A percentile compares a stretch with the other conserved stretches of the same genome.
Evolutionary conservation across 2,329 filamentous ascomycete genomes (phyloP).

Genomic region (Penicillium sp.): DNA sequence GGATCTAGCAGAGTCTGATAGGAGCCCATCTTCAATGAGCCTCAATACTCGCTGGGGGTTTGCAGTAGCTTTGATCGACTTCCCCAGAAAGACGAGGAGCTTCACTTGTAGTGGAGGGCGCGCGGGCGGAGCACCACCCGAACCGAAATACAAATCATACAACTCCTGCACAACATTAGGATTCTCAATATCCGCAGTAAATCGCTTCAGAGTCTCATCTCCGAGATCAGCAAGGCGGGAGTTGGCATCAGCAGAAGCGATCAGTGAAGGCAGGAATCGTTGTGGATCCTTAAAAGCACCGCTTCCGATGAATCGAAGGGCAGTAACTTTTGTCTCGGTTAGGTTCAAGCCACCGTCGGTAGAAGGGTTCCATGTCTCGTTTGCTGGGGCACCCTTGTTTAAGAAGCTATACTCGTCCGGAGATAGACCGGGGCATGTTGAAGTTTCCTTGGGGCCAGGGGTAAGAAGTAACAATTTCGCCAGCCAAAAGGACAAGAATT

Average conservation of each 20-base stretch:
- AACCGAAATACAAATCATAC: slow-evolving; percentile 64
- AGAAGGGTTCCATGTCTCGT: slow-evolving; percentile 54
- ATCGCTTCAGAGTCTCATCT: slow-evolving; percentile 79
- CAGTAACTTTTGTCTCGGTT: slow-evolving; percentile 60
- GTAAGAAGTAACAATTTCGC: slow-evolving; percentile 65
- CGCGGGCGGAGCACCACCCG: slow-evolving; percentile 41
- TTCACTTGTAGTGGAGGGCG: slow-evolving; percentile 67
- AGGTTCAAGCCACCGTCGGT: slow-evolving; percentile 56
- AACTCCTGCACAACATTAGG: slow-evolving; percentile 54
- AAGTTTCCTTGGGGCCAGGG: slow-evolving; percentile 37
- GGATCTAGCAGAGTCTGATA: slow-evolving; percentile 35
- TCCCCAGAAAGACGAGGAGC: slow-evolving; percentile 66
- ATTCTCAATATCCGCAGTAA: slow-evolving; percentile 60
- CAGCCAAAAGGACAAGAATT: slow-evolving; percentile 65
- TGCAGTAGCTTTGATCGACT: slow-evolving; percentile 63
- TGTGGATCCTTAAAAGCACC: slow-evolving; percentile 77
- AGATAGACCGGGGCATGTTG: slow-evolving; percentile 53
- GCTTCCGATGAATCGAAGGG: slow-evolving; percentile 66
- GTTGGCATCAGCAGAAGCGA: slow-evolving; percentile 73
- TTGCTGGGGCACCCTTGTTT: slow-evolving; percentile 47
- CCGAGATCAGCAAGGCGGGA: slow-evolving; percentile 73
- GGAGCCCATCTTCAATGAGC: slow-evolving; percentile 60
- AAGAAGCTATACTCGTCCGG: slow-evolving; percentile 60
- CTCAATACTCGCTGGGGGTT: slow-evolving; percentile 60
- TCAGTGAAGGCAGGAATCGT: slow-evolving; percentile 72